A percentile compares a stretch with the other conserved stretches of the same genome.
Conservation (phyloP, 129 eudicot species). For the Tagetes patula region DNA sequence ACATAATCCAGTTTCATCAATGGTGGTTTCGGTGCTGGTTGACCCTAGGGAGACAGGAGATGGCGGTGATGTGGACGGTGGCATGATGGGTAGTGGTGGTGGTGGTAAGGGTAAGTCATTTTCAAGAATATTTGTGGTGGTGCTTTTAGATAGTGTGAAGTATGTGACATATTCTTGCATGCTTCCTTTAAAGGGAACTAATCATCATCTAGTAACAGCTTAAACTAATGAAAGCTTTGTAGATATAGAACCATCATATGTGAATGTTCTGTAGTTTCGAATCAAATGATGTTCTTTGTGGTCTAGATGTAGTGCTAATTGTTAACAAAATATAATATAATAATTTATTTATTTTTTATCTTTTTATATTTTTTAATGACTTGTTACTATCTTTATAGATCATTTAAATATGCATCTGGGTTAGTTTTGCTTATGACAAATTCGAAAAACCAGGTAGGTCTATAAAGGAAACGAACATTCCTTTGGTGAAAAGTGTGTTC, state of each 20-base stretch:
- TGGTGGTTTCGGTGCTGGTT: constrained; percentile 93
- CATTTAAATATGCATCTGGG: neutral
- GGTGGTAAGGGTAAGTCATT: constrained; percentile 56
- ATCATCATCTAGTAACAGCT: constrained; percentile 63
- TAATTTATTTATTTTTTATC: neutral
- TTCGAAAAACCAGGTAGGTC: neutral
- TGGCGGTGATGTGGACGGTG: constrained; percentile 62
- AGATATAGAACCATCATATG: constrained; percentile 2
- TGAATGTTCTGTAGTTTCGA: neutral
- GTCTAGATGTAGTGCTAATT: constrained; percentile 10
- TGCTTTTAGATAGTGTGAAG: constrained; percentile 89
- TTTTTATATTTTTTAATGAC: neutral
- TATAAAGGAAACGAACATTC: too few species aligned
- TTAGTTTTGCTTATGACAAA: neutral
- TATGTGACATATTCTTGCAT: constrained; percentile 95
- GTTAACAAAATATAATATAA: constrained; percentile 20
- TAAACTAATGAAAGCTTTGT: constrained; percentile 36
- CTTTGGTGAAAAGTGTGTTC: too few species aligned
- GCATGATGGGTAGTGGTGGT: constrained; percentile 55
- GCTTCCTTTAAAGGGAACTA: constrained; percentile 79
- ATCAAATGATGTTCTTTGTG: neutral
- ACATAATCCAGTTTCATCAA: constrained; percentile 51
- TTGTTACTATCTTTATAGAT: neutral
- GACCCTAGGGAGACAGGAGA: constrained; percentile 91
- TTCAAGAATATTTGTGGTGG: constrained; percentile 89